phyloP scores from a whole-genome alignment of 306 rosid genomes.

The Heteromeles arbutifolia region DNA sequence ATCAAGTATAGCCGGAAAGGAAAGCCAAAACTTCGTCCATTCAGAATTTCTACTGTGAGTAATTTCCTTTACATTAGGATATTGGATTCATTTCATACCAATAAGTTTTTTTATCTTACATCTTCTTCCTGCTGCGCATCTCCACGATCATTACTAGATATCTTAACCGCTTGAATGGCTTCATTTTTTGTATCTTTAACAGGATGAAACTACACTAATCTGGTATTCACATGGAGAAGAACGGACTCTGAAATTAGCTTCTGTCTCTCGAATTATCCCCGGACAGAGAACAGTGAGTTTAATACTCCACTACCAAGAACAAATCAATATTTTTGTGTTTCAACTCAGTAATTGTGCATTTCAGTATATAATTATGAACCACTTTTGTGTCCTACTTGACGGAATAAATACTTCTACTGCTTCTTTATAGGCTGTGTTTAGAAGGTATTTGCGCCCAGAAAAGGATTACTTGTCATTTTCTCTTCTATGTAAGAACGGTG shows the following conservation, averaged over 20 bases:
- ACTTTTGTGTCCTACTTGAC: neutral
- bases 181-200: constrained; percentile 40
- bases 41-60: constrained; percentile 78
- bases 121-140: neutral
- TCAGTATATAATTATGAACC: neutral
- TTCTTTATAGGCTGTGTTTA: constrained; percentile 73
- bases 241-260: constrained; percentile 56
- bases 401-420: neutral
- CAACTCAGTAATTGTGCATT: neutral
- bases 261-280: constrained; percentile 50
- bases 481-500: constrained; percentile 65
- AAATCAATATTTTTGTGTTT: neutral
- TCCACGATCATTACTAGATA: neutral
- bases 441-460: constrained; percentile 87
- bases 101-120: neutral
- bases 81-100: neutral
- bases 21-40: constrained; percentile 70
- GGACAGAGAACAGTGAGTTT: constrained; percentile 97
- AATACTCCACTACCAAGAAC: constrained; percentile 11
- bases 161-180: constrained; percentile 26
- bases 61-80: constrained; percentile 2
- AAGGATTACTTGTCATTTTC: constrained; percentile 89
- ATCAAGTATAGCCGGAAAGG: constrained; percentile 81
- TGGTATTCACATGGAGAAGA: constrained; percentile 82
- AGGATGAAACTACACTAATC: constrained; percentile 79